A percentile compares a stretch with the other conserved stretches of the same genome.
Conservation (phyloP, 305 asterid genomes). For the Fraxinus greggii region DNA sequence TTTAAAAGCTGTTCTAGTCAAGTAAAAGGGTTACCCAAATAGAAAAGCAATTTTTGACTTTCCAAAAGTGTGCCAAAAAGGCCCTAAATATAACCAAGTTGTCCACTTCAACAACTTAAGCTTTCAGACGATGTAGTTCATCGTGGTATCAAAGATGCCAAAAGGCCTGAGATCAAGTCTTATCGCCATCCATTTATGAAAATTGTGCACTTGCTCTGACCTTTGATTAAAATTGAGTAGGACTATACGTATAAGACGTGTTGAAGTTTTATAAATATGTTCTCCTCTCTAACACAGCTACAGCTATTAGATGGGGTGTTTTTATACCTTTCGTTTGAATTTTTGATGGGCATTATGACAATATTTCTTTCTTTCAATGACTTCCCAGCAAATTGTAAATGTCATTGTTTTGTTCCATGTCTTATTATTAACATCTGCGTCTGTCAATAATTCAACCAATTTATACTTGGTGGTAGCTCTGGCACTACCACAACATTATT, state of each 20-base stretch:
- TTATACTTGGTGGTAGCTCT: not conserved
- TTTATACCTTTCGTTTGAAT: not conserved
- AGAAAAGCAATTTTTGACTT: not conserved
- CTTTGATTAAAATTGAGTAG: not conserved
- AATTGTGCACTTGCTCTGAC: not conserved
- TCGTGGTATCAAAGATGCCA: not conserved
- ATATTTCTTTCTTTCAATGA: not conserved
- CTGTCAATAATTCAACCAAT: not conserved
- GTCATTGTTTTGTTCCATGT: not conserved
- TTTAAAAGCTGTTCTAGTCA: not conserved
- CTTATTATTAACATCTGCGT: not conserved
- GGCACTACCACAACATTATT: not conserved
- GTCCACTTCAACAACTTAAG: not conserved
- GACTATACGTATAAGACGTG: not conserved
- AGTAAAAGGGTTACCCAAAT: not conserved
- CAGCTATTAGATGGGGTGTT: not conserved
- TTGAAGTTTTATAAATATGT: not conserved
- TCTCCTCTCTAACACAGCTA: not conserved
- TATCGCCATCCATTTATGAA: not conserved
- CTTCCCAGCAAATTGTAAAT: not conserved
- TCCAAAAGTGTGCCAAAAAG: not conserved
- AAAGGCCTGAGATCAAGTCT: not conserved
- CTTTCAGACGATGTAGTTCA: not conserved
- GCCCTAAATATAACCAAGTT: not conserved
- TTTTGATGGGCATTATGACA: not conserved